Base-by-base conservation (phyloP, 805 yeast genomes). In the Wickerhamiella brachini region DNA sequence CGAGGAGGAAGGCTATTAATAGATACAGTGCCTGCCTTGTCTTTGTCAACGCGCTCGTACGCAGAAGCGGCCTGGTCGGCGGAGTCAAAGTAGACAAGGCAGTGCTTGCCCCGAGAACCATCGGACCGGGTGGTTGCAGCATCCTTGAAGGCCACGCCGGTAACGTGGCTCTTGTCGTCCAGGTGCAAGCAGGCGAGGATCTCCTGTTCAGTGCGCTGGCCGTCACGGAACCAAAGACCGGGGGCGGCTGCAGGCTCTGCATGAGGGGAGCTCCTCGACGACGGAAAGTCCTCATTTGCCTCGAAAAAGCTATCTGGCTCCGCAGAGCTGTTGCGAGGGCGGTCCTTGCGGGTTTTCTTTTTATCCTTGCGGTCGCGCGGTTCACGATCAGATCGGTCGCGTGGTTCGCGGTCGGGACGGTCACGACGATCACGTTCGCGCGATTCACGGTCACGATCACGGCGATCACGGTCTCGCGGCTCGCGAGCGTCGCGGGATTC, bases 171-270 rank as follows among this genome's bases (percentile, higher is more conserved):
- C 21, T 62, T 66, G 49, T 69, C 71, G 45, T 63, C 63, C 15
- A 54, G 62, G 39, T 61, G 56, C 46, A 70, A 66, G 46, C 56
- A 59, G 15, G 54, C 59, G 23, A 61, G 55, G 18, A 68, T 58
- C 31, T 59, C 62, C 22, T 62, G 65, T 47, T 66, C 64, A 15
- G 61, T 38, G n/a, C 62, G 63, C 37, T 59, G 62, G 44, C 68
- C 72, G 45, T 63, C 62, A 38, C 68, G 62, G 56, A 69, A 60
- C 71, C 71, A 70, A 21, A 69, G 58, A 2, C 71, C 73, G 7
- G 69, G 70, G 10, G 41, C 38, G 38, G 38, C 41, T 4, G 41
- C 41, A 2, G 41, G 41, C 20, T 37, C 20, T 56, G 56, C 21
- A 45, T 49, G 43, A 46, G 53, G 38, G 34, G 48, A 43, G 39